Percentiles rank a stretch among this genome's conserved stretches.
phyloP scores from a whole-genome alignment of 495 filamentous ascomycete species.

The Aspergillus kassunensis region DNA sequence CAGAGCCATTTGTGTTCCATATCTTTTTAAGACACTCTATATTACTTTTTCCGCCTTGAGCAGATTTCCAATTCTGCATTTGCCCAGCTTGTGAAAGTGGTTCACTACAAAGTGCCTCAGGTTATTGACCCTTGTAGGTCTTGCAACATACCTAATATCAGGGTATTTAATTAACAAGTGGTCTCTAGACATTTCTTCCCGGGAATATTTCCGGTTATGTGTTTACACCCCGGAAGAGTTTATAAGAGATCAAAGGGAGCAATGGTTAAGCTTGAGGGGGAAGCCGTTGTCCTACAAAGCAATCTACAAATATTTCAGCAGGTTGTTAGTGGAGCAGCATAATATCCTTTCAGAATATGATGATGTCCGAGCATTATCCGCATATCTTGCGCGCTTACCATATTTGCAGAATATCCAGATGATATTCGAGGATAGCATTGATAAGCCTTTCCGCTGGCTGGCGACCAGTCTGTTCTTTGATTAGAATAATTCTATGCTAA shows the following conservation, averaged over 20 bases:
- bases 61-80: not conserved
- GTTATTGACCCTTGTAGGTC: not conserved
- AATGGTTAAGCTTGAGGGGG: not conserved
- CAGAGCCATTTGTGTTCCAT: not conserved
- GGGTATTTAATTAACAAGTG: not conserved
- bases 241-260: not conserved
- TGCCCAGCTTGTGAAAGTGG: not conserved
- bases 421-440: not conserved
- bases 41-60: not conserved
- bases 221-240: not conserved
- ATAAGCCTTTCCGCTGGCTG: not conserved
- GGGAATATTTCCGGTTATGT: not conserved
- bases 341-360: not conserved
- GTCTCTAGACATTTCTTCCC: not conserved
- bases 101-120: not conserved
- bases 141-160: not conserved
- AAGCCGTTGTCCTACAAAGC: not conserved
- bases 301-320: not conserved
- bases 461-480: not conserved
- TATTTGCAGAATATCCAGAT: not conserved
- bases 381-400: not conserved
- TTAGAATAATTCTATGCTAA: not conserved
- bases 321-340: not conserved
- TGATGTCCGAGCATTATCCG: not conserved
- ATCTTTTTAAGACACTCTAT: not conserved